phyloP scores from a whole-genome alignment of 345 rosid genomes.

The Capsella bursapastoris region DNA sequence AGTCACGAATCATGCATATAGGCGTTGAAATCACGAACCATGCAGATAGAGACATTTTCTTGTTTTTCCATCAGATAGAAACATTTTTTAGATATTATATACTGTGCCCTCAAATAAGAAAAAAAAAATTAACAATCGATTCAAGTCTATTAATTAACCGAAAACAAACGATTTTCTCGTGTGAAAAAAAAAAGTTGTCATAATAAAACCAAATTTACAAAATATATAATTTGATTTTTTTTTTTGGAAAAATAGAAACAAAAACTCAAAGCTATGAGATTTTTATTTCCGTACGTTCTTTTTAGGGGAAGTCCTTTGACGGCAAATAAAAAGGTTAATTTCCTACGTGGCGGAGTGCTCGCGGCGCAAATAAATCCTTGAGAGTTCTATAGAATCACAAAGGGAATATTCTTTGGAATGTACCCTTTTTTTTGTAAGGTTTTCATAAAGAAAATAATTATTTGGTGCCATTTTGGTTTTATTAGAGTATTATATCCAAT shows the following conservation, averaged over 20 bases:
- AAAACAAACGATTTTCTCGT: no score
- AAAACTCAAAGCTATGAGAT: background rate
- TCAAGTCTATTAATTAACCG: background rate
- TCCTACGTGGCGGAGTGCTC: slow-evolving; percentile 40
- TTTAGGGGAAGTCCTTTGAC: slow-evolving; percentile 20
- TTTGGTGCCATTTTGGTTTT: slow-evolving; percentile 4
- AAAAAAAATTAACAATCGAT: background rate
- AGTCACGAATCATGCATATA: no score
- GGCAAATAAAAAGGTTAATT: background rate
- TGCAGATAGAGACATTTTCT: background rate
- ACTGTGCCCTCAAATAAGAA: background rate
- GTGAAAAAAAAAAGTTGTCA: no score
- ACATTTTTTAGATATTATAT: background rate
- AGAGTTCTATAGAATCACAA: slow-evolving; percentile 21
- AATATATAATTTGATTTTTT: no score
- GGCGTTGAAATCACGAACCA: slow-evolving; percentile 6
- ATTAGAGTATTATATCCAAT: slow-evolving; percentile 14
- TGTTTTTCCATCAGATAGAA: no score
- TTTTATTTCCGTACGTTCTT: slow-evolving; percentile 33
- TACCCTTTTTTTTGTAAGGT: slow-evolving; percentile 29
- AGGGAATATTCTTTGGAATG: slow-evolving; percentile 45
- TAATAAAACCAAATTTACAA: no score
- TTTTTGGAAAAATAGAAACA: background rate
- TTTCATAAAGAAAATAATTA: background rate
- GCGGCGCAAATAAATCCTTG: slow-evolving; percentile 8